Conservation (phyloP, 331 rosid species). For the Cydonia oblonga region DNA sequence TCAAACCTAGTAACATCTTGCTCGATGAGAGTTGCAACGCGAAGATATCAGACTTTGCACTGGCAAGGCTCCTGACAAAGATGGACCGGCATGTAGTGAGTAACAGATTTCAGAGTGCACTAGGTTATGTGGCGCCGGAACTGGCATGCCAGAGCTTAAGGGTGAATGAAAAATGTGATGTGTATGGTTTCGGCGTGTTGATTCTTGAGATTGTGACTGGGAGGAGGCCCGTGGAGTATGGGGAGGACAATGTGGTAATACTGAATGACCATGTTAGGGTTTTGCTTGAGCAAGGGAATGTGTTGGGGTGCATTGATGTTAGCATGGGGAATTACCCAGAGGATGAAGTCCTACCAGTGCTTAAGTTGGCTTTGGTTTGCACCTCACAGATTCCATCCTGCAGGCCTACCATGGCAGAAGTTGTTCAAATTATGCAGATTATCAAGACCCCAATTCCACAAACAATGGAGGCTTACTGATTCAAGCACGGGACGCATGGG, state of each 20-base stretch:
- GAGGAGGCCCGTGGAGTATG: constrained; percentile 80
- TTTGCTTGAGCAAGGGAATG: constrained; percentile 72
- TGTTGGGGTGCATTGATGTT: constrained; percentile 64
- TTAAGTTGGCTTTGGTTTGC: constrained; percentile 78
- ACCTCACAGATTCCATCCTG: constrained; percentile 85
- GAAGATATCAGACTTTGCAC: constrained; percentile 73
- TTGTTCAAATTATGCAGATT: constrained; percentile 72
- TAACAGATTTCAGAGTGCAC: constrained; percentile 67
- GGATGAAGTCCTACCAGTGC: constrained; percentile 79
- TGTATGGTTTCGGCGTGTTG: constrained; percentile 75
- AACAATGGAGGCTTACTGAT: constrained; percentile 32
- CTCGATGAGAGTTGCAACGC: constrained; percentile 59
- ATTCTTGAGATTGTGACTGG: constrained; percentile 83
- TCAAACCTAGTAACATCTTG: constrained; percentile 80
- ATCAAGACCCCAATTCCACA: constrained; percentile 77
- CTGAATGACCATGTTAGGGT: constrained; percentile 70
- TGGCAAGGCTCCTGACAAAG: constrained; percentile 56
- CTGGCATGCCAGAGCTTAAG: constrained; percentile 81
- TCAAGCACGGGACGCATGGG: no score
- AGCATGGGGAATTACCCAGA: constrained; percentile 64
- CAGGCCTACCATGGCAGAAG: constrained; percentile 94
- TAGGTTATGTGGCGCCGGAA: constrained; percentile 86
- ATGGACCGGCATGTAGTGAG: constrained; percentile 61
- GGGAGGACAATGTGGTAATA: constrained; percentile 80
- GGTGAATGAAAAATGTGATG: constrained; percentile 91